These are phyloP conservation scores for Eimeria necatrix DNA, from an alignment of 169 alveolate species.

Conservation along the genomic window DNA sequence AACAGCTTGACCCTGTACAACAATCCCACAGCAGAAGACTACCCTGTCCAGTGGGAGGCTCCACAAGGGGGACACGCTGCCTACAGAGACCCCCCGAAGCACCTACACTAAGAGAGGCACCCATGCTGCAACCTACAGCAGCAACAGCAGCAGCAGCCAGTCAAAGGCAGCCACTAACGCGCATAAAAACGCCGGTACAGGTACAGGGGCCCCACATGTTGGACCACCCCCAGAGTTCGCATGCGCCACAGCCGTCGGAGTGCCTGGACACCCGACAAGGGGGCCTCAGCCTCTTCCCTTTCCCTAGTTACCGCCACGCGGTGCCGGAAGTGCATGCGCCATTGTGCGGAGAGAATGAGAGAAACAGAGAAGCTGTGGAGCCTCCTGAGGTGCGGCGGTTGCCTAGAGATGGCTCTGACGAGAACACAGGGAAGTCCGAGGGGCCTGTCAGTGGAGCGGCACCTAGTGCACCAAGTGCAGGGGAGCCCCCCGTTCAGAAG, in stretches of 20 bases:
- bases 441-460: too few species aligned
- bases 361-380: neutral
- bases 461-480: too few species aligned
- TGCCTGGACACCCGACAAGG: neutral
- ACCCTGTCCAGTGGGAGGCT: neutral
- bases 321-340: constrained; percentile 24
- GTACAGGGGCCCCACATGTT: neutral
- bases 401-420: neutral
- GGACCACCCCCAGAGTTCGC: neutral
- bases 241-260: neutral
- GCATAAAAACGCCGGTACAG: neutral
- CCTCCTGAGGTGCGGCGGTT: neutral
- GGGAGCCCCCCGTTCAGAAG: neutral
- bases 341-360: neutral
- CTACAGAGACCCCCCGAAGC: neutral
- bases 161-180: neutral
- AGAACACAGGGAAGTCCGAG: too few species aligned
- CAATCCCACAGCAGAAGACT: neutral
- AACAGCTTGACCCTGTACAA: neutral
- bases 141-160: neutral
- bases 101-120: neutral
- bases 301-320: neutral
- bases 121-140: neutral
- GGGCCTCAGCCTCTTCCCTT: neutral
- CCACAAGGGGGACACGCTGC: neutral